Evolutionary conservation across 768 basidiomycete genomes (phyloP).

Genomic region (Macrolepiota dolichaula): DNA sequence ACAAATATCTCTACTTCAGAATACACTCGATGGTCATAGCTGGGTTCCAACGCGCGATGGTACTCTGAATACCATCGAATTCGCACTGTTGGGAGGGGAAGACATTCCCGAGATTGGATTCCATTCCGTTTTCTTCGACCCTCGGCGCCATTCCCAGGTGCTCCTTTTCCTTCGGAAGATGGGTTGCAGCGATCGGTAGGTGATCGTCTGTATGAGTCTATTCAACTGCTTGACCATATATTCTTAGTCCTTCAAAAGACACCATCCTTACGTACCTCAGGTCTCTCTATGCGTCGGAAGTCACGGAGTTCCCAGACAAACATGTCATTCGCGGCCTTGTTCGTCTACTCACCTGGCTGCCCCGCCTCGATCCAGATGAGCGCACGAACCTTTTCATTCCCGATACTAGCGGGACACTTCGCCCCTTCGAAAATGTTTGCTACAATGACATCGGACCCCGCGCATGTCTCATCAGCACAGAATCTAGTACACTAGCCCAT

Average conservation of each 20-base stretch:
- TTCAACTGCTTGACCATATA: neutral
- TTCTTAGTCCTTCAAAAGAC: slow-evolving; percentile 27
- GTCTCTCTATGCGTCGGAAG: slow-evolving; percentile 17
- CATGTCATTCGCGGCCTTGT: neutral
- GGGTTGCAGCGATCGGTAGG: slow-evolving; percentile 38
- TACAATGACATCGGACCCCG: slow-evolving; percentile 40
- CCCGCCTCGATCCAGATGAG: slow-evolving; percentile 13
- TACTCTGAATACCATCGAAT: slow-evolving; percentile 15
- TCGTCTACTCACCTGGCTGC: slow-evolving; percentile 1
- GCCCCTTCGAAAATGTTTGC: slow-evolving; percentile 24
- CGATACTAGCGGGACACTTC: slow-evolving; percentile 23
- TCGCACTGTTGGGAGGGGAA: slow-evolving; percentile 21
- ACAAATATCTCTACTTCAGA: slow-evolving; percentile 16
- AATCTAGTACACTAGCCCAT: slow-evolving; percentile 25
- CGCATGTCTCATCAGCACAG: slow-evolving; percentile 18
- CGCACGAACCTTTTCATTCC: slow-evolving; percentile 32
- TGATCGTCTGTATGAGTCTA: neutral
- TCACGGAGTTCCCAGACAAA: too few species aligned
- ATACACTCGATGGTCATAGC: slow-evolving; percentile 14
- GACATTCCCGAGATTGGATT: slow-evolving; percentile 23
- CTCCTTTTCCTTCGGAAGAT: slow-evolving; percentile 24
- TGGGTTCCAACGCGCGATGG: slow-evolving; percentile 35
- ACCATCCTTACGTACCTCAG: slow-evolving; percentile 18
- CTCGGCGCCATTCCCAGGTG: slow-evolving; percentile 16
- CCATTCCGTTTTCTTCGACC: slow-evolving; percentile 18